phyloP scores from a whole-genome alignment of 1,284 basidiomycete species.

The Rhodofomes roseus region DNA sequence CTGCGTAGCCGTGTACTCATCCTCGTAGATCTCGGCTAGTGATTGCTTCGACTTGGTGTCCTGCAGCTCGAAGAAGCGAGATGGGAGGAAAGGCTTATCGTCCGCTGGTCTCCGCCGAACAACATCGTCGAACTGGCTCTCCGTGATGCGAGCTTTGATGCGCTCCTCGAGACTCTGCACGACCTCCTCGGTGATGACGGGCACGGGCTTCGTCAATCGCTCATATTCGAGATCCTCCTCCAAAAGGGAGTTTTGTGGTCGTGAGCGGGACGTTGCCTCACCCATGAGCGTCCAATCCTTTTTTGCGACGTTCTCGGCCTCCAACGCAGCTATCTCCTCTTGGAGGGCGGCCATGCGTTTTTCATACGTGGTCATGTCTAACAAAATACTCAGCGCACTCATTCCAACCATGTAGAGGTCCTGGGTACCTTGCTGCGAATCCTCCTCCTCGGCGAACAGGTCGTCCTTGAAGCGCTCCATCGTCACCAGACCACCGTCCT shows the following conservation, averaged over 20 bases:
- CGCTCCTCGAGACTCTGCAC: conserved; percentile 84
- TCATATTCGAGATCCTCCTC: conserved; percentile 97
- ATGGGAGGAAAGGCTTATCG: conserved; percentile 88
- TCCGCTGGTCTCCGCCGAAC: conserved; percentile 76
- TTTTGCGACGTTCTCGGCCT: conserved; percentile 66
- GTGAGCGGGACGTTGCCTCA: conserved; percentile 78
- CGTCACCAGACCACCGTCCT: conserved; percentile 32
- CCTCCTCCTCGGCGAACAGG: conserved; percentile 61
- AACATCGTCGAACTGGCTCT: conserved; percentile 89
- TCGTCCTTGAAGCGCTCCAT: conserved; percentile 65
- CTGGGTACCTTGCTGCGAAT: conserved; percentile 38
- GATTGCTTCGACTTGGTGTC: conserved; percentile 87
- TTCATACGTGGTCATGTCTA: conserved; percentile 53
- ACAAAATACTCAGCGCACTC: background rate
- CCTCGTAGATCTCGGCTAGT: conserved; percentile 95
- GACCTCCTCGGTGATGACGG: conserved; percentile 87
- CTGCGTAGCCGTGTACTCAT: conserved; percentile 77
- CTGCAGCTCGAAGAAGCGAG: conserved; percentile 85
- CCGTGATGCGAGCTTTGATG: conserved; percentile 89
- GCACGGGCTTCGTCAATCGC: conserved; percentile 81
- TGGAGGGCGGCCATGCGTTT: conserved; percentile 56
- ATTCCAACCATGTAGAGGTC: background rate
- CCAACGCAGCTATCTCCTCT: conserved; percentile 67
- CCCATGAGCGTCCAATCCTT: conserved; percentile 92
- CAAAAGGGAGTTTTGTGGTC: conserved; percentile 90